Conservation (phyloP, 352 stramenopile genomes). For the Phytopythium sindhum region DNA sequence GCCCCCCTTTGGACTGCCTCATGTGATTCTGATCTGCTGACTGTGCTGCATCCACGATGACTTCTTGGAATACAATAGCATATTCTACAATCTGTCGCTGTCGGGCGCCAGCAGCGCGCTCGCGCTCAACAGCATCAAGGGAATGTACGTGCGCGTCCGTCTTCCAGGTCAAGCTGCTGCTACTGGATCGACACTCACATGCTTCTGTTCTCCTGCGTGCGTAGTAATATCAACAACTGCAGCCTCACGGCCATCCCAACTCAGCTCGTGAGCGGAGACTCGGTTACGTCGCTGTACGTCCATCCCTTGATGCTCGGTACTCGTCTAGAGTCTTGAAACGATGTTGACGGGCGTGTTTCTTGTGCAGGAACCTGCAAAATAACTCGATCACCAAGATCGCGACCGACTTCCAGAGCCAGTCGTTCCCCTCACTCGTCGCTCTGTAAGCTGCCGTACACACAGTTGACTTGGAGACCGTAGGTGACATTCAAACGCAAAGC, state of each 20-base stretch:
- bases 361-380: constrained; percentile 30
- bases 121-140: constrained; percentile 41
- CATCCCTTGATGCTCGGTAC: not conserved
- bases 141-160: constrained; percentile 35
- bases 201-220: not conserved
- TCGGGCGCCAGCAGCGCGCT: constrained; percentile 47
- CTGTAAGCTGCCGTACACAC: constrained; percentile 28
- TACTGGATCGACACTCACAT: constrained; percentile 2
- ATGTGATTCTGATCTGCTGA: not conserved
- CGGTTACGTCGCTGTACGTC: constrained; percentile 34
- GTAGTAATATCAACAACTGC: constrained; percentile 68
- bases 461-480: not conserved
- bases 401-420: constrained; percentile 33
- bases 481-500: not conserved
- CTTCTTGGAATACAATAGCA: not conserved
- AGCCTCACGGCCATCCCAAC: constrained; percentile 56
- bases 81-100: constrained; percentile 42
- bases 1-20: not conserved
- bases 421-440: constrained; percentile 38
- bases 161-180: not conserved
- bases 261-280: constrained; percentile 40
- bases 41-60: not conserved
- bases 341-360: constrained; percentile 1
- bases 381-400: constrained; percentile 37
- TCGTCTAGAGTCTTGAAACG: not conserved